These are phyloP conservation scores for Corylus americana DNA, from an alignment of 306 rosid genomes.

Conservation along the genomic window DNA sequence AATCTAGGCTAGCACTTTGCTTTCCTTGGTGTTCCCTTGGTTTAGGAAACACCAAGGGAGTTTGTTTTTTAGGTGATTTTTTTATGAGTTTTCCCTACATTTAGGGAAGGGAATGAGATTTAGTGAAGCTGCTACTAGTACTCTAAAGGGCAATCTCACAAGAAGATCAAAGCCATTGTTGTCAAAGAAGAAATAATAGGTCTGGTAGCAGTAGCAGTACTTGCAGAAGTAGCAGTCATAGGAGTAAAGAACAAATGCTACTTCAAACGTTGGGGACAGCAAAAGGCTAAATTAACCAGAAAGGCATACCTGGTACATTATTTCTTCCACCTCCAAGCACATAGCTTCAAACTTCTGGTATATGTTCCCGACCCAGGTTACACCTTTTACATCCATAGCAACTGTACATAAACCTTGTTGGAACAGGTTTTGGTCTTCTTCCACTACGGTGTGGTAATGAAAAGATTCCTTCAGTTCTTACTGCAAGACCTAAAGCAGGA, in stretches of 20 bases:
- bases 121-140: too few relatives aligned
- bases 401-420: slow-evolving; percentile 28
- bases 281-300: slow-evolving; percentile 18
- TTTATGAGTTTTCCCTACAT: too few relatives aligned
- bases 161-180: slow-evolving; percentile 13
- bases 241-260: not conserved
- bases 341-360: slow-evolving; percentile 75
- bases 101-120: too few relatives aligned
- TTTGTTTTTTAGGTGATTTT: too few relatives aligned
- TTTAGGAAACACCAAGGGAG: too few relatives aligned
- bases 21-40: too few relatives aligned
- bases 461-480: slow-evolving; percentile 16
- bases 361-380: slow-evolving; percentile 71
- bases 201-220: slow-evolving; percentile 11
- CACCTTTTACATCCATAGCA: slow-evolving; percentile 64
- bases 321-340: slow-evolving; percentile 81
- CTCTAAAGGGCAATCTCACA: not conserved
- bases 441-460: slow-evolving; percentile 22
- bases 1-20: too few relatives aligned
- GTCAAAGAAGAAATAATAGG: not conserved
- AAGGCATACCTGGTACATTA: slow-evolving; percentile 63
- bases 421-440: slow-evolving; percentile 16
- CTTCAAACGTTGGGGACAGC: not conserved
- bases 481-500: slow-evolving; percentile 23
- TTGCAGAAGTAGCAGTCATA: not conserved